These are phyloP conservation scores for Fusarium setosum DNA, from an alignment of 2,329 filamentous ascomycete genomes.

Conservation along the genomic window DNA sequence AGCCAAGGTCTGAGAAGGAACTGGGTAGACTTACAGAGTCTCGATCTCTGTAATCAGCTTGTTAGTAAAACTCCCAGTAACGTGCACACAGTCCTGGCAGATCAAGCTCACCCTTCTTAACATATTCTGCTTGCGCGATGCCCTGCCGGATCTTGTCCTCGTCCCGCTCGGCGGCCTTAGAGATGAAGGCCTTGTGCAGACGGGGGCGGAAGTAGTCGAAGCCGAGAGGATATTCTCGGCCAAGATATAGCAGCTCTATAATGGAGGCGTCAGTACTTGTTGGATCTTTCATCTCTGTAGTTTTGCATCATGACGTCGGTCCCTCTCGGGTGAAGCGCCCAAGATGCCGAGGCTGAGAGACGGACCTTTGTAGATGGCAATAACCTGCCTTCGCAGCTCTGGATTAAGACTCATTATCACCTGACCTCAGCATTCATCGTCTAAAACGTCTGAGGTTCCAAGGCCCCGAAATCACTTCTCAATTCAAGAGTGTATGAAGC, in stretches of 20 bases:
- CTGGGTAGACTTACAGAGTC: slow-evolving; percentile 78
- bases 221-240: slow-evolving; percentile 87
- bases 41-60: slow-evolving; percentile 76
- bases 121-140: slow-evolving; percentile 84
- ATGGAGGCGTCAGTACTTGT: background rate
- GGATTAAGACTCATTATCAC: slow-evolving; percentile 54
- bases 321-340: background rate
- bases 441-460: background rate
- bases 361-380: slow-evolving; percentile 88
- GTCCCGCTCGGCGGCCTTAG: slow-evolving; percentile 76
- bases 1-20: background rate
- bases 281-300: background rate
- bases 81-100: background rate
- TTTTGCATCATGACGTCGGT: background rate
- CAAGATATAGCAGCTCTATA: slow-evolving; percentile 84
- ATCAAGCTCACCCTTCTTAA: slow-evolving; percentile 81
- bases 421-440: slow-evolving; percentile 7
- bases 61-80: slow-evolving; percentile 16
- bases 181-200: slow-evolving; percentile 86
- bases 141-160: slow-evolving; percentile 80
- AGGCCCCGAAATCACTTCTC: background rate
- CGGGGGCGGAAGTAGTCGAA: slow-evolving; percentile 83
- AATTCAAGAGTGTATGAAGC: slow-evolving; percentile 20
- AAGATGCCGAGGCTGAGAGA: background rate
- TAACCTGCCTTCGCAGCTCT: slow-evolving; percentile 79